A percentile compares a stretch with the other conserved stretches of the same genome.
phyloP scores from a whole-genome alignment of 805 yeast species.

The Spathaspora boniae region DNA sequence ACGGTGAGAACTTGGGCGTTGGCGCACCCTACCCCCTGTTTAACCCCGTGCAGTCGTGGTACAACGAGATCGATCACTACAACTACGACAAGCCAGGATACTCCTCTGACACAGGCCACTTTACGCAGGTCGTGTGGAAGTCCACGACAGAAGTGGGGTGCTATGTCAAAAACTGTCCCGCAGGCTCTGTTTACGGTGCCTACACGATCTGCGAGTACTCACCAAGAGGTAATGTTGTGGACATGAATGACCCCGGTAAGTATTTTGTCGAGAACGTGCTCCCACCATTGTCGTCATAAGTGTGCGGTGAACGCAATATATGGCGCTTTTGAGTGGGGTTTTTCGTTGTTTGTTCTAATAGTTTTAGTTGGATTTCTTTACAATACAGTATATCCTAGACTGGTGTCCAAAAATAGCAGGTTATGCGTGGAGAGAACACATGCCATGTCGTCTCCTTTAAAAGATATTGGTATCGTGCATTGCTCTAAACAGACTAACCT shows the following conservation, averaged over 20 bases:
- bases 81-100: slow-evolving; percentile 51
- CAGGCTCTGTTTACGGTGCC: too few species aligned
- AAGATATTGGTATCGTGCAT: too few species aligned
- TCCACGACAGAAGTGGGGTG: slow-evolving; percentile 62
- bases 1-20: slow-evolving; percentile 77
- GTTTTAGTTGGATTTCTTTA: not conserved
- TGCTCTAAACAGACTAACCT: too few species aligned
- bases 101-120: slow-evolving; percentile 64
- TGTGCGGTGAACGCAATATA: not conserved
- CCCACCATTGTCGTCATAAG: slow-evolving; percentile 20
- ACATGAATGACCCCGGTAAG: slow-evolving; percentile 24
- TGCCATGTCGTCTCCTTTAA: not conserved
- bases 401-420: not conserved
- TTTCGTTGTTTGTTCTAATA: slow-evolving; percentile 2
- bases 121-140: slow-evolving; percentile 76
- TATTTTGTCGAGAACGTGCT: slow-evolving; percentile 45
- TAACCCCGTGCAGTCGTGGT: slow-evolving; percentile 70
- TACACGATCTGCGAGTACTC: slow-evolving; percentile 70
- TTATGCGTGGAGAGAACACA: not conserved
- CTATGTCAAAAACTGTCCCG: too few species aligned
- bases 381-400: not conserved
- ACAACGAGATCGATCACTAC: slow-evolving; percentile 57
- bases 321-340: slow-evolving; percentile 1
- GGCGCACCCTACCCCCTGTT: too few species aligned
- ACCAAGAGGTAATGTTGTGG: slow-evolving; percentile 51